These are phyloP conservation scores for Acorus calamus DNA, from an alignment of 106 monocot genomes.

Conservation along the genomic window DNA sequence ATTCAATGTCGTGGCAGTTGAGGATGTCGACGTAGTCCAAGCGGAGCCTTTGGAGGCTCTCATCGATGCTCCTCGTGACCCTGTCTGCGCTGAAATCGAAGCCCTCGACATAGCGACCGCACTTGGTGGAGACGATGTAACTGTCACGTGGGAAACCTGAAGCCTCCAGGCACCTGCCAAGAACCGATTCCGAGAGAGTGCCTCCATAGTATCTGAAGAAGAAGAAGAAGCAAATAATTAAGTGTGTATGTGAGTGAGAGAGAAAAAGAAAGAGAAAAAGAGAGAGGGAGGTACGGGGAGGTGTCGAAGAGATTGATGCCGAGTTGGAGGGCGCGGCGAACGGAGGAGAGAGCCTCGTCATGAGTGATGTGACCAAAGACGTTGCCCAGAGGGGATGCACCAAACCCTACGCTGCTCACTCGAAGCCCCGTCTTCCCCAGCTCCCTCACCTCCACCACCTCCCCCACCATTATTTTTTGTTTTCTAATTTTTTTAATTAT, in stretches of 20 bases:
- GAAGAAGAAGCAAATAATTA: neutral
- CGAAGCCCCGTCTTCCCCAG: constrained; percentile 56
- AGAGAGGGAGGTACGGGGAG: constrained; percentile 44
- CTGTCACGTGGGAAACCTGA: constrained; percentile 38
- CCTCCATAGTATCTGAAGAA: constrained; percentile 72
- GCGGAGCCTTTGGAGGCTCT: constrained; percentile 61
- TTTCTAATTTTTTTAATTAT: too few species aligned
- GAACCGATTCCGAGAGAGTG: constrained; percentile 77
- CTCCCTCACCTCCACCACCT: constrained; percentile 40
- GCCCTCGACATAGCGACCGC: constrained; percentile 69
- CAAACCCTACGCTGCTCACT: constrained; percentile 78
- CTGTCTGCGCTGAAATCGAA: constrained; percentile 89
- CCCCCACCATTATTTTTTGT: neutral
- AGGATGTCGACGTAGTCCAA: constrained; percentile 90
- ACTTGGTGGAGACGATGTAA: constrained; percentile 75
- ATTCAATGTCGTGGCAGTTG: constrained; percentile 95
- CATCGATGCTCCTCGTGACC: constrained; percentile 70
- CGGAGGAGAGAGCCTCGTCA: constrained; percentile 60
- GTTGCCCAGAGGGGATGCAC: constrained; percentile 84
- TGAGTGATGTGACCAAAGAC: constrained; percentile 76
- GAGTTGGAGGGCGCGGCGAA: constrained; percentile 59
- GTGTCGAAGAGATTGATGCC: constrained; percentile 99
- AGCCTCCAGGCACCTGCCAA: constrained; percentile 59
- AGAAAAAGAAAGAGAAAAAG: neutral
- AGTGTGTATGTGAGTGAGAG: neutral